Evolutionary conservation across 2,329 filamentous ascomycete genomes (phyloP), one percentile per base, ranked within the genome.

Genomic region (Penicillium crustosum): DNA sequence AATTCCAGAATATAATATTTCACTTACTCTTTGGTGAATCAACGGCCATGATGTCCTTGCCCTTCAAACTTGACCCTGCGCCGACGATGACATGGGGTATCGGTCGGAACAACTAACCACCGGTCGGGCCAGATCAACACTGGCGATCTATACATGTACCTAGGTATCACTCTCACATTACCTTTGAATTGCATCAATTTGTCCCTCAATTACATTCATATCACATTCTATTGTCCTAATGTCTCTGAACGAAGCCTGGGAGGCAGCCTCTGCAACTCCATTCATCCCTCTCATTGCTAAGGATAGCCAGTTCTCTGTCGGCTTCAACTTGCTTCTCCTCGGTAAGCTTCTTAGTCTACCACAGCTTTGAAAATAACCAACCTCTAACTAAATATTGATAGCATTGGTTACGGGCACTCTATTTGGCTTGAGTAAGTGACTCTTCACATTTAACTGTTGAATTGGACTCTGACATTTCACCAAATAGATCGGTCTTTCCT

Each of bases 161-260:
- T n/a, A n/a, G n/a, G n/a, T n/a, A 53, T 36, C 31, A 25, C 31
- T 36, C 21, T n/a, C 19, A 21, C 21, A 48, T 15, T 45, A 5
- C 21, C 31, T 57, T 53, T 39, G 21, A 61, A 23, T 31, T 41
- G 25, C 33, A 52, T 53, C 39, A 29, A 47, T 53, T 53, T 55
- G 19, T 51, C 45, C 17, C 42, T 45, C 48, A 44, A 49, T 33
- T 49, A 38, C 19, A 49, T 57, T 56, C 13, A 39, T 33, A 39
- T 33, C 15, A 39, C 31, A 25, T 39, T 27, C 19, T 10, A 19
- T 56, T 45, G 3, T 42, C 41, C 71, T 71, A 70, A 81, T 81
- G 79, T 91, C 90, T 82, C 82, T 96, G 77, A 87, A 89, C 79
- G 87, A 94, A 77, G 84, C 96, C 81, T 97, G 93, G 93, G 89